phyloP scores from a whole-genome alignment of 805 yeast genomes.

The Candida suzukii region DNA sequence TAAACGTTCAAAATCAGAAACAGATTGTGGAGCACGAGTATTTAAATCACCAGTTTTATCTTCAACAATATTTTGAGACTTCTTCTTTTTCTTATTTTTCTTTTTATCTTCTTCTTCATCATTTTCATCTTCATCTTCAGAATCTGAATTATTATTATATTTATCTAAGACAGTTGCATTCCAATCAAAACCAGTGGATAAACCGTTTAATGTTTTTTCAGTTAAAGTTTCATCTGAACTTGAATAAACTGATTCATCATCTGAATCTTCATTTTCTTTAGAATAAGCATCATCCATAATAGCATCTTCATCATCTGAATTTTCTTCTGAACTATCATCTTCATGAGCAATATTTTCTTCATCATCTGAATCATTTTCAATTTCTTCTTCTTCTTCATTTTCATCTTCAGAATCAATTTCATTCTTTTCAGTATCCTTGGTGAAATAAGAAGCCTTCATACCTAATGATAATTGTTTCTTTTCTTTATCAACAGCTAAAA shows the following conservation, averaged over 20 bases:
- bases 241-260: conserved; percentile 14
- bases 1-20: conserved; percentile 84
- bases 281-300: conserved; percentile 29
- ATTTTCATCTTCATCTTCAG: conserved; percentile 49
- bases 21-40: conserved; percentile 86
- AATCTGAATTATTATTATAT: conserved; percentile 43
- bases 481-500: conserved; percentile 51
- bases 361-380: conserved; percentile 15
- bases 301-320: conserved; percentile 26
- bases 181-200: conserved; percentile 94
- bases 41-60: conserved; percentile 83
- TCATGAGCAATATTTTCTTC: conserved; percentile 21
- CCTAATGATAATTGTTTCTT: conserved; percentile 82
- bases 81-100: conserved; percentile 40
- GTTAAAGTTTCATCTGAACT: conserved; percentile 20
- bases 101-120: conserved; percentile 32
- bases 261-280: conserved; percentile 12
- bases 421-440: conserved; percentile 9
- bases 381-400: conserved; percentile 26
- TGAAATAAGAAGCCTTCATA: conserved; percentile 89
- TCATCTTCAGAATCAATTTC: conserved; percentile 11
- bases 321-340: conserved; percentile 25
- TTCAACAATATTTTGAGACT: conserved; percentile 37
- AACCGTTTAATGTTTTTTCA: conserved; percentile 38
- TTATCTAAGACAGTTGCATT: conserved; percentile 74